These are phyloP conservation scores for Amanita pallidorosea DNA, from an alignment of 768 basidiomycete species.

Conservation along the genomic window DNA sequence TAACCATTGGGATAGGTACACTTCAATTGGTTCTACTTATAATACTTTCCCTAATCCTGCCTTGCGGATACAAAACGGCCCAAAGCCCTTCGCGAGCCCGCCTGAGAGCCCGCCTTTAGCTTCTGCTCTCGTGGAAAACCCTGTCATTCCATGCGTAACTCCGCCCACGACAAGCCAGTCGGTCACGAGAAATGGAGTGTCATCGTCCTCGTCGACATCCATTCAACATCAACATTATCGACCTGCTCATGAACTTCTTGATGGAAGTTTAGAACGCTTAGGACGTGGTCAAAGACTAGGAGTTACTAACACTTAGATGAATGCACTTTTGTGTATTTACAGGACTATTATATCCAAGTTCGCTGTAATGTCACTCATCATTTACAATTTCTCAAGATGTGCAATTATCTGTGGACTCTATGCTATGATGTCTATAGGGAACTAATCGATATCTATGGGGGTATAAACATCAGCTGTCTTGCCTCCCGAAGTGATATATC, in stretches of 20 bases:
- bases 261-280: slow-evolving; percentile 64
- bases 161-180: not conserved
- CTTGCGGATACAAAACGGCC: slow-evolving; percentile 29
- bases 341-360: not conserved
- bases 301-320: not conserved
- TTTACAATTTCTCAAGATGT: not conserved
- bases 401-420: not conserved
- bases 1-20: slow-evolving; percentile 56
- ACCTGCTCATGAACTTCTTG: slow-evolving; percentile 74
- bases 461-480: not conserved
- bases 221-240: slow-evolving; percentile 29
- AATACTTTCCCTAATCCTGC: slow-evolving; percentile 94
- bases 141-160: not conserved
- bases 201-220: slow-evolving; percentile 6
- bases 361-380: not conserved
- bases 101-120: slow-evolving; percentile 16
- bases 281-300: slow-evolving; percentile 32
- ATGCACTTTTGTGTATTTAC: not conserved
- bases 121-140: not conserved
- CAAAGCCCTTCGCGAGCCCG: slow-evolving; percentile 15
- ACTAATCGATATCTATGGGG: not conserved
- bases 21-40: slow-evolving; percentile 89
- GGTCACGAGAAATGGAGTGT: not conserved
- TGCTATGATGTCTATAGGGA: not conserved
- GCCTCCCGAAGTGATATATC: not conserved